phyloP scores from a whole-genome alignment of 164 flowering plant species.

The Annona squamosa region DNA sequence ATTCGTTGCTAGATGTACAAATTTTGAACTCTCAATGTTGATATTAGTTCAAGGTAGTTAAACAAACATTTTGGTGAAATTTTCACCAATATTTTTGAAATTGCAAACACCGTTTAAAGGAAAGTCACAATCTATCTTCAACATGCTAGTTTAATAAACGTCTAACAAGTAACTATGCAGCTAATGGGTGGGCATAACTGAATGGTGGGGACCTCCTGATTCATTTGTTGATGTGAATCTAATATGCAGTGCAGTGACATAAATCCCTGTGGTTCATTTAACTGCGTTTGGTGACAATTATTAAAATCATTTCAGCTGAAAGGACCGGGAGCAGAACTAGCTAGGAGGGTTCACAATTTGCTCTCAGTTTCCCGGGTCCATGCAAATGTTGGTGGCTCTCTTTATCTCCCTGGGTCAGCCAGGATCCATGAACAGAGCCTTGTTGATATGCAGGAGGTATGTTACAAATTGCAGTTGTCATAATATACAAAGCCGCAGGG shows the following conservation, averaged over 20 bases:
- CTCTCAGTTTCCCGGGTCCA: conserved; percentile 68
- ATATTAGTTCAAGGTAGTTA: no score
- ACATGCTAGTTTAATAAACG: not conserved
- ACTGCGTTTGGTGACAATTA: not conserved
- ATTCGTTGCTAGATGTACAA: no score
- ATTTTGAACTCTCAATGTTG: no score
- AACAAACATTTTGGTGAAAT: not conserved
- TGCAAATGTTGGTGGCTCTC: conserved; percentile 51
- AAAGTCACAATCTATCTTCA: not conserved
- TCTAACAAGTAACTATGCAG: not conserved
- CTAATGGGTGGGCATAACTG: not conserved
- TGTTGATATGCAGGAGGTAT: conserved; percentile 93
- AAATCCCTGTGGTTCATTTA: not conserved
- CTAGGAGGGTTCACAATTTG: conserved; percentile 86
- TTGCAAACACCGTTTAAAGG: not conserved
- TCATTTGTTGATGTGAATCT: not conserved
- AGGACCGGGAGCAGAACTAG: conserved; percentile 93
- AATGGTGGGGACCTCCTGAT: not conserved
- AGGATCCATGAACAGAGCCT: conserved; percentile 89
- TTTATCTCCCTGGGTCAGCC: conserved; percentile 78
- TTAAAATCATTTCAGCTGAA: conserved; percentile 44
- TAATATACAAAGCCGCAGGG: not conserved
- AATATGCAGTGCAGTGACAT: not conserved
- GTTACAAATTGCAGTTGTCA: not conserved
- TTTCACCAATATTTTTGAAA: no score